Evolutionary conservation across 2,329 filamentous ascomycete species (phyloP).

Genomic region (Alternaria sp.): DNA sequence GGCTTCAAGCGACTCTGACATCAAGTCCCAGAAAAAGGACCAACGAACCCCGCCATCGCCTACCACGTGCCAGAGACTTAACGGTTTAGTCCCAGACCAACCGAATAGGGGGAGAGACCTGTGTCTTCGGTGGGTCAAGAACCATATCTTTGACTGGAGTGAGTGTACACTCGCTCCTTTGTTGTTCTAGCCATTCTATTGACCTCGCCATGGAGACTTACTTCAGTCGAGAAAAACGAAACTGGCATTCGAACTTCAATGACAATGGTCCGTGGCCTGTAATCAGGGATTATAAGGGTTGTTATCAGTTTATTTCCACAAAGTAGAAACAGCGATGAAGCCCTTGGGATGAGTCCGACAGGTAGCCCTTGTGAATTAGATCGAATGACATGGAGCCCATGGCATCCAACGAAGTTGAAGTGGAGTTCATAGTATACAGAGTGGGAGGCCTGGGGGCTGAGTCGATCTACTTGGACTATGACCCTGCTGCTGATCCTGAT

Average conservation of each 20-base stretch:
- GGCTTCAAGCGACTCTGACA: not conserved
- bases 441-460: too few relatives aligned
- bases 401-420: not conserved
- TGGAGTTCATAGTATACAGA: not conserved
- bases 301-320: not conserved
- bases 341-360: not conserved
- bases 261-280: not conserved
- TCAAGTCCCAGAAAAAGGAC: not conserved
- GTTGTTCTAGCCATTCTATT: too few relatives aligned
- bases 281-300: not conserved
- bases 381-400: not conserved
- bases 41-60: not conserved
- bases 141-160: not conserved
- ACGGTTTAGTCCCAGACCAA: not conserved
- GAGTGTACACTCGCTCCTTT: not conserved
- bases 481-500: not conserved
- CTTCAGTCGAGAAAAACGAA: not conserved
- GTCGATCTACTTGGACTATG: not conserved
- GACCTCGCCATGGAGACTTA: not conserved
- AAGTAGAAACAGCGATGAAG: accelerated
- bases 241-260: not conserved
- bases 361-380: too few relatives aligned
- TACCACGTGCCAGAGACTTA: not conserved
- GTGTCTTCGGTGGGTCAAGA: not conserved
- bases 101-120: not conserved